phyloP scores from a whole-genome alignment of 2,329 filamentous ascomycete genomes.

The Cryphonectria parasitica region DNA sequence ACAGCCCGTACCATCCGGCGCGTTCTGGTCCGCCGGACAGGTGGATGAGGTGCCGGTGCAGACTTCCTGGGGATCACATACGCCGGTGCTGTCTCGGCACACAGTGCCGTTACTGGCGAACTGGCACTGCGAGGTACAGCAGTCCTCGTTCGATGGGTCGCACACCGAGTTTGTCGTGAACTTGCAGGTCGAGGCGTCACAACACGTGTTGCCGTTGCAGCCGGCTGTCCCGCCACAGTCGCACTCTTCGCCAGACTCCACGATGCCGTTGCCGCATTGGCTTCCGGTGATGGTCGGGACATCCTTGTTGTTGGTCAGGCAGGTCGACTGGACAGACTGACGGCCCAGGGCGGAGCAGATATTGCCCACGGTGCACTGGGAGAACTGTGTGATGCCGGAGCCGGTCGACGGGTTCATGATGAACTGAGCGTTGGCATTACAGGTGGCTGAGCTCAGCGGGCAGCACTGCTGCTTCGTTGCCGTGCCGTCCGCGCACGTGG shows the following conservation, averaged over 20 bases:
- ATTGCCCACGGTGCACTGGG: constrained; percentile 87
- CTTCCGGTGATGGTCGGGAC: constrained; percentile 80
- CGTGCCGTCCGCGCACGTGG: constrained; percentile 68
- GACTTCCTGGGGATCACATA: constrained; percentile 83
- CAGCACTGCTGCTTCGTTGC: constrained; percentile 68
- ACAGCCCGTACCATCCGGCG: constrained; percentile 72
- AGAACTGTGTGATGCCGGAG: constrained; percentile 75
- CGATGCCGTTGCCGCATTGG: constrained; percentile 95
- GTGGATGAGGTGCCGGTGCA: constrained; percentile 73
- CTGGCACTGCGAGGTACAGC: constrained; percentile 70
- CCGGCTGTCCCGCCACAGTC: constrained; percentile 81
- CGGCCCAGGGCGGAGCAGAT: constrained; percentile 85
- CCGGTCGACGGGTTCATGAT: constrained; percentile 96
- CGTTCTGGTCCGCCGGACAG: constrained; percentile 75
- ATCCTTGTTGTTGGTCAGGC: constrained; percentile 83
- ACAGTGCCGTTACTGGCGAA: constrained; percentile 70
- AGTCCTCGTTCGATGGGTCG: constrained; percentile 80
- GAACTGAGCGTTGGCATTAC: constrained; percentile 76
- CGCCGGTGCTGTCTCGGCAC: constrained; percentile 78
- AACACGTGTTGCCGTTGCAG: constrained; percentile 80
- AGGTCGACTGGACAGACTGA: constrained; percentile 74
- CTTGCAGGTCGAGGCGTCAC: constrained; percentile 83
- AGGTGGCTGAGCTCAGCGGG: constrained; percentile 68
- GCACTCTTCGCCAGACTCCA: constrained; percentile 91
- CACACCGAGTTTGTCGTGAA: constrained; percentile 79